phyloP scores from a whole-genome alignment of 2,329 filamentous ascomycete species.

The Chaetothyriales sp. region DNA sequence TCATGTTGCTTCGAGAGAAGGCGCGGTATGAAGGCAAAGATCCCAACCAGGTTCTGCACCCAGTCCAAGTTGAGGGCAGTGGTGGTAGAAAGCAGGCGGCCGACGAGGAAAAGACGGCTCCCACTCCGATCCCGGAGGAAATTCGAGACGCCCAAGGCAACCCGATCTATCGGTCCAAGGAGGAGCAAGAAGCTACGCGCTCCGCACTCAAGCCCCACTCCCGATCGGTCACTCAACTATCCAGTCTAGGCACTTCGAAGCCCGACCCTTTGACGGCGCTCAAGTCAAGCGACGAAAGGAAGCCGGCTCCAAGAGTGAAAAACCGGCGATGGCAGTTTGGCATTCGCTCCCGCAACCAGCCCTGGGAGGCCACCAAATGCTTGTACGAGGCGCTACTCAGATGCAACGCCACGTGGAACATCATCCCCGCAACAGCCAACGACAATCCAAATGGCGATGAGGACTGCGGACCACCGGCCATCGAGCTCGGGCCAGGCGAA shows the following conservation, averaged over 20 bases:
- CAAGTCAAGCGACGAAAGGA: constrained; percentile 36
- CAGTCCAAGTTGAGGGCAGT: constrained; percentile 7
- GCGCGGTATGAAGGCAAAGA: constrained; percentile 33
- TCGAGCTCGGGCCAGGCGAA: constrained; percentile 22
- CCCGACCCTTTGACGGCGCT: constrained; percentile 43
- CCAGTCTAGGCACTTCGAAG: constrained; percentile 45
- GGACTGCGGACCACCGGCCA: constrained; percentile 18
- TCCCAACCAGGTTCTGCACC: constrained; percentile 17
- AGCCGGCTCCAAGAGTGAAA: constrained; percentile 36
- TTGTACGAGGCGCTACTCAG: constrained; percentile 86
- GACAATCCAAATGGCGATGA: constrained; percentile 14
- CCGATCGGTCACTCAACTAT: constrained; percentile 54
- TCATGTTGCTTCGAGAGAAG: constrained; percentile 52
- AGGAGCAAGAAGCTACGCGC: constrained; percentile 69
- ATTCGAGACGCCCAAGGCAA: constrained; percentile 16
- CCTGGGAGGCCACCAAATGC: constrained; percentile 84
- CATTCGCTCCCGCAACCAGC: constrained; percentile 84
- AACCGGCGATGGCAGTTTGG: constrained; percentile 96
- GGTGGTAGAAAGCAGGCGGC: constrained; percentile 9
- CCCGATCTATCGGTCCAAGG: constrained; percentile 30
- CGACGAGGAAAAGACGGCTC: neutral
- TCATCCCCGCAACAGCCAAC: constrained; percentile 26
- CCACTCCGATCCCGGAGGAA: constrained; percentile 18
- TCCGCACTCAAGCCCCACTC: constrained; percentile 76
- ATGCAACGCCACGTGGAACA: constrained; percentile 78